phyloP scores from a whole-genome alignment of 345 rosid species.

The Citrus trifoliata region DNA sequence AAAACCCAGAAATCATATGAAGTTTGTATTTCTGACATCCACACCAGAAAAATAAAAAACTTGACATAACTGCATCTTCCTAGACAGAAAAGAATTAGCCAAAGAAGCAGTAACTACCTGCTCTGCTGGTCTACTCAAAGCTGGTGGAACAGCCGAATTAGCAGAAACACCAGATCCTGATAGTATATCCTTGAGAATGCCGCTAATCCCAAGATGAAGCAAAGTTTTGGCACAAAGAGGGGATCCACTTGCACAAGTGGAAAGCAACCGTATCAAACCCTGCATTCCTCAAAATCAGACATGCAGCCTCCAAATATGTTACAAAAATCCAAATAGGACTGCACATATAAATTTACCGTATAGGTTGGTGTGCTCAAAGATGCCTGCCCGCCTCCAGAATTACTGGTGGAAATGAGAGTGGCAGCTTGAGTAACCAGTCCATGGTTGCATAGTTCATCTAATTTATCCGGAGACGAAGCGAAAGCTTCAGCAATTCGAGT shows the following conservation, averaged over 20 bases:
- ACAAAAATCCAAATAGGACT: conserved; percentile 1
- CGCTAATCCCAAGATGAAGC: conserved; percentile 92
- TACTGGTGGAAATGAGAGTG: conserved; percentile 88
- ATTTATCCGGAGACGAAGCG: conserved; percentile 81
- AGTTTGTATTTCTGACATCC: not conserved
- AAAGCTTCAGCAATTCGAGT: conserved; percentile 99
- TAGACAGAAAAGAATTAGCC: not conserved
- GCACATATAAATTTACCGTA: conserved; percentile 50
- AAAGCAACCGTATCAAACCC: conserved; percentile 94
- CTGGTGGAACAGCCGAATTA: conserved; percentile 83
- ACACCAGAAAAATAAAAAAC: not conserved
- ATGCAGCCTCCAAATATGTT: conserved; percentile 11
- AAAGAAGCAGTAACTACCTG: conserved; percentile 53
- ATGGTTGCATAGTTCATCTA: conserved; percentile 94
- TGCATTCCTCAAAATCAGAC: conserved; percentile 38
- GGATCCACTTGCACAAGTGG: conserved; percentile 98
- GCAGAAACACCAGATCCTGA: conserved; percentile 84
- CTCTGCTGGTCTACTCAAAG: conserved; percentile 91
- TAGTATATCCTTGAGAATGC: conserved; percentile 87
- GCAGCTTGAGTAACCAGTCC: conserved; percentile 98
- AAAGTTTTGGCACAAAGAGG: conserved; percentile 89
- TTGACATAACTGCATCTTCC: not conserved
- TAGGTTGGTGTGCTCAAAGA: conserved; percentile 86
- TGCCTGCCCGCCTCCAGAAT: conserved; percentile 93
- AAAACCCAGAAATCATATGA: not conserved